phyloP scores from a whole-genome alignment of 805 yeast genomes.

The Hanseniaspora pseudoguilliermondii region DNA sequence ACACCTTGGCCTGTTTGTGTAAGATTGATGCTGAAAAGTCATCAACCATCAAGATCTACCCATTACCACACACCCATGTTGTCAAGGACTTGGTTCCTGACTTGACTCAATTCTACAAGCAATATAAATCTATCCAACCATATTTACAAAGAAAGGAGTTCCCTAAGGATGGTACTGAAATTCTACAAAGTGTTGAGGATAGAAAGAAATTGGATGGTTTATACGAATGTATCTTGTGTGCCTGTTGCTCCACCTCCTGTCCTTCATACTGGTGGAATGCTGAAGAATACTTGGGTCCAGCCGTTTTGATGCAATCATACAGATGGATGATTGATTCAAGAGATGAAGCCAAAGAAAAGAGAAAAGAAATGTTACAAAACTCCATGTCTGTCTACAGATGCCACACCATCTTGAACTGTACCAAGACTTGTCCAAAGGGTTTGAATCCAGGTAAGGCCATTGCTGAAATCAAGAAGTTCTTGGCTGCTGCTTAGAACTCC shows the following conservation, averaged over 20 bases:
- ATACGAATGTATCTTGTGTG: slow-evolving; percentile 95
- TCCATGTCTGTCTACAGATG: slow-evolving; percentile 97
- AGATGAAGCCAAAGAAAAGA: slow-evolving; percentile 71
- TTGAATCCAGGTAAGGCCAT: slow-evolving; percentile 95
- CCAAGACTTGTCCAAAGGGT: slow-evolving; percentile 96
- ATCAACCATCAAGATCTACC: slow-evolving; percentile 78
- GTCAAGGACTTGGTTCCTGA: slow-evolving; percentile 97
- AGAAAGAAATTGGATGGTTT: slow-evolving; percentile 93
- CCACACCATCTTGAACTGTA: slow-evolving; percentile 98
- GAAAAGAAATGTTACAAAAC: slow-evolving; percentile 87
- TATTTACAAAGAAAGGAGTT: slow-evolving; percentile 66
- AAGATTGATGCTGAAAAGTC: slow-evolving; percentile 70
- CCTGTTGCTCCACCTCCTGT: slow-evolving; percentile 97
- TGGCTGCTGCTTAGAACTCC: slow-evolving; percentile 54
- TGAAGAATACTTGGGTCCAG: slow-evolving; percentile 96
- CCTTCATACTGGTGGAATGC: slow-evolving; percentile 99
- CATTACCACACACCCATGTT: slow-evolving; percentile 95
- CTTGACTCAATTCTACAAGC: slow-evolving; percentile 93
- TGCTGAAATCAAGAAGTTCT: slow-evolving; percentile 88
- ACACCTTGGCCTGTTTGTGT: slow-evolving; percentile 93
- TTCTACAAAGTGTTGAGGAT: slow-evolving; percentile 79
- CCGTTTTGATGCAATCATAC: slow-evolving; percentile 97
- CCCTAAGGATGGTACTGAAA: slow-evolving; percentile 88
- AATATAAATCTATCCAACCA: slow-evolving; percentile 95
- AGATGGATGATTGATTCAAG: slow-evolving; percentile 97